Conservation (phyloP, 495 filamentous ascomycete species). For the Chaetomidium leptoderma region DNA sequence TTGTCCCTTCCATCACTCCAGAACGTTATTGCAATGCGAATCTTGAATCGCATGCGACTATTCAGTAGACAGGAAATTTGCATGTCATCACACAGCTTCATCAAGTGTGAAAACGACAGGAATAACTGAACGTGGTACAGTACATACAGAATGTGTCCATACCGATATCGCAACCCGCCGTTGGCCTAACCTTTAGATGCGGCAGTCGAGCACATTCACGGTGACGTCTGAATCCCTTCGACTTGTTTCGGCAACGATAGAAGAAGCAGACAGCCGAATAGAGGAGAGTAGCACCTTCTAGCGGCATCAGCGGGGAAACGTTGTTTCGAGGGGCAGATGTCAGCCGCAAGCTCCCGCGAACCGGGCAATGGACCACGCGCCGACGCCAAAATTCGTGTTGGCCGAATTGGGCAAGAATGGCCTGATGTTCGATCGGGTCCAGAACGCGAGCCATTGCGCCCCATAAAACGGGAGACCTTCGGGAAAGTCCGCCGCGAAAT, state of each 20-base stretch:
- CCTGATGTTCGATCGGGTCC: constrained; percentile 24
- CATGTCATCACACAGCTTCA: no score
- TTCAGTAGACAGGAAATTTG: no score
- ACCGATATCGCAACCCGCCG: no score
- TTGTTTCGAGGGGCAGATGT: neutral
- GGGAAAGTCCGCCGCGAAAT: constrained; percentile 20
- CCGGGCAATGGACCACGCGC: neutral
- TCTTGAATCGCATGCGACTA: neutral
- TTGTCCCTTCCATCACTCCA: neutral
- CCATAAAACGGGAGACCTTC: constrained; percentile 29
- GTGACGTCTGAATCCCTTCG: no score
- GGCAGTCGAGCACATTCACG: no score
- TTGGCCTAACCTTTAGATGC: no score
- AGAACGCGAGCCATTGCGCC: constrained; percentile 4
- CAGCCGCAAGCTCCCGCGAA: neutral
- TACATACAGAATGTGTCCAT: no score
- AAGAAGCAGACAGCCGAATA: no score
- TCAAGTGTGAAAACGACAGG: no score
- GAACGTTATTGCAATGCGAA: neutral
- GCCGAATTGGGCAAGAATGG: constrained; percentile 16
- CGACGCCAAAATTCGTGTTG: neutral
- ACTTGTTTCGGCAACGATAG: no score
- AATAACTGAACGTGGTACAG: no score
- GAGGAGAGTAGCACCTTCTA: no score
- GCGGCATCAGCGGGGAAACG: constrained; percentile 8